Conservation (phyloP, 306 rosid species). For the Castanea sativa region DNA sequence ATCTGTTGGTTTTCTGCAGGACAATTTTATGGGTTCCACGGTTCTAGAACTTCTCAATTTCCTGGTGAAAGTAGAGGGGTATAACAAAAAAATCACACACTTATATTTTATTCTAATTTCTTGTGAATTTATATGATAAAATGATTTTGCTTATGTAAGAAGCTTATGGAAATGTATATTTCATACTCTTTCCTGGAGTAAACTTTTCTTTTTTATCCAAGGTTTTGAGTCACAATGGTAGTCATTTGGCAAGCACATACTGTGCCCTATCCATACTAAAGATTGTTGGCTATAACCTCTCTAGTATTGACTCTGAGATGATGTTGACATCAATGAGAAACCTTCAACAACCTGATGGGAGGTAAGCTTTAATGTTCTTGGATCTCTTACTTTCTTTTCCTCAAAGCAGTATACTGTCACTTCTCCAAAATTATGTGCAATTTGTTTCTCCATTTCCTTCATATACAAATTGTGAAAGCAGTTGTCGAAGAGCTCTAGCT, state of each 20-base stretch:
- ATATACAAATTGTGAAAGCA: neutral
- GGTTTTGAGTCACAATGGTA: constrained; percentile 52
- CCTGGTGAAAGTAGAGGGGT: constrained; percentile 65
- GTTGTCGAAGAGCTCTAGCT: neutral
- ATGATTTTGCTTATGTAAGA: neutral
- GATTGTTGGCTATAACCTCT: constrained; percentile 66
- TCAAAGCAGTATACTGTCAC: neutral
- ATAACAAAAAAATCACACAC: constrained; percentile 19
- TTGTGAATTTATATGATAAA: neutral
- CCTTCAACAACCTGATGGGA: constrained; percentile 97
- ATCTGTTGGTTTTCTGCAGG: constrained; percentile 51
- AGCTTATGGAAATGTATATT: neutral
- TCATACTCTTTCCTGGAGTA: neutral
- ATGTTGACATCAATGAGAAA: constrained; percentile 68
- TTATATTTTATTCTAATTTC: constrained; percentile 1
- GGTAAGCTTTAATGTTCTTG: constrained; percentile 43
- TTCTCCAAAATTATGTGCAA: neutral
- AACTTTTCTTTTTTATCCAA: constrained; percentile 12
- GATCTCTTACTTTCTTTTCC: neutral
- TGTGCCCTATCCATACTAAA: constrained; percentile 79
- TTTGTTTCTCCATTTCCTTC: neutral
- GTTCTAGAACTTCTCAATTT: constrained; percentile 74
- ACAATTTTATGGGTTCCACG: constrained; percentile 77
- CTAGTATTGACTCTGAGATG: constrained; percentile 47
- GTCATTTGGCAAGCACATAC: constrained; percentile 95